Evolutionary conservation across 2,329 filamentous ascomycete species (phyloP), one percentile per base, ranked within the genome.

Genomic region (Emericellopsis atlantica): DNA sequence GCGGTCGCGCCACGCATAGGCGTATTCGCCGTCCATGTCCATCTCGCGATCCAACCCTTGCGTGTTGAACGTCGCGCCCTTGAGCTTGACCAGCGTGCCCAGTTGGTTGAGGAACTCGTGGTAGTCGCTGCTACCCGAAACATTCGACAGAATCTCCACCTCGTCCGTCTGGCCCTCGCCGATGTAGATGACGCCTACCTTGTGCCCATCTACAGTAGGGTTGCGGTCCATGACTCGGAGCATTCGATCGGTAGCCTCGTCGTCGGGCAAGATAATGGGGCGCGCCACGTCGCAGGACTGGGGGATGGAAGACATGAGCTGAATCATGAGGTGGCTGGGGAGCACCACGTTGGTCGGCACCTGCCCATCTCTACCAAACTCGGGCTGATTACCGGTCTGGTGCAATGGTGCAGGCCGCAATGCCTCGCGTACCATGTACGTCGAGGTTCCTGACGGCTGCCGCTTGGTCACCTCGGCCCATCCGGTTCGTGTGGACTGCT

Each of bases 181-280:
- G 47, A 96, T 82, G 59, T 95, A 98, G 33, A 98, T 80, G 18
- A 98, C 83, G 14, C 92, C 92, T 34, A 95, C 83, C 60, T 95
- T 95, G 68, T 96, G 88, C 6, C 88, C 88, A 59, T 98, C 92
- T 5, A 98, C 81, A 8, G 87, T 89, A 32, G 90, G 83, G 48
- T 79, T 93, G 26, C 81, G 79, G 59, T 98, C 92, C 57, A 98
- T 93, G 11, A 78, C 70, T 32, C 75, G 74, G 32, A 98, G 80
- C 1, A 86, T 82, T 49, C 90, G 78, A 32, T 77, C 72, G 2
- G 81, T 77, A 26, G 74, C 72, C 14, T 86, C 83, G 44, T 83
- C 72, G 32, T 41, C 62, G 0, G 88, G 87, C 6, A 96, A 69
- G 0, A 81, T 77, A 36, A 95, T 78, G 9, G 84, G 87, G 37